These are phyloP conservation scores for Bigelowiella natans DNA, from an alignment of 78 protist genomes.

Conservation along the genomic window DNA sequence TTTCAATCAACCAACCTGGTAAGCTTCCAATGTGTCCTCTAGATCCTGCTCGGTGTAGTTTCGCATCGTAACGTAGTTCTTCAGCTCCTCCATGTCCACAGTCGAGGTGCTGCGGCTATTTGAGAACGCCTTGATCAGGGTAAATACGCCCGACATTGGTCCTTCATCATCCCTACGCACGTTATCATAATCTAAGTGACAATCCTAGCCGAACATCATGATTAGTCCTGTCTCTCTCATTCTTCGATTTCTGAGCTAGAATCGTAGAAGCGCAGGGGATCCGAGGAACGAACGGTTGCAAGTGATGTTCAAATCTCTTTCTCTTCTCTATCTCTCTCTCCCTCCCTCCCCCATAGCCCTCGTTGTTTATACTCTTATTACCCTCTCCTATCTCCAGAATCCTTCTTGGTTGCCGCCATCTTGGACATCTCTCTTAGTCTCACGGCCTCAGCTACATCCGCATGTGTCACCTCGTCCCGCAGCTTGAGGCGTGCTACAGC, in stretches of 20 bases:
- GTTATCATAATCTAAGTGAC: no score
- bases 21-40: neutral
- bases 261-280: neutral
- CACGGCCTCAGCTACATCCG: conserved; percentile 77
- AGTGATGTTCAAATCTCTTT: neutral
- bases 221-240: neutral
- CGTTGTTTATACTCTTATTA: neutral
- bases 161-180: no score
- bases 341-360: neutral
- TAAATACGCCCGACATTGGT: no score
- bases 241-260: neutral
- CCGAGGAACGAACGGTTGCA: neutral
- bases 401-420: neutral
- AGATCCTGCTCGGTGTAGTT: neutral
- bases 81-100: conserved; percentile 1
- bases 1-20: no score
- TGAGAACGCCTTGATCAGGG: no score
- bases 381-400: neutral
- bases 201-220: no score
- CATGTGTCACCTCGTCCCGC: conserved; percentile 12
- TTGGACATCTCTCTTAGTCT: conserved; percentile 62
- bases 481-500: conserved; percentile 77
- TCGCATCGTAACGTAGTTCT: neutral
- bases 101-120: no score
- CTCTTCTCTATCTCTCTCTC: no score